These are phyloP conservation scores for Saitozyma podzolica DNA, from an alignment of 768 basidiomycete genomes.

Conservation along the genomic window DNA sequence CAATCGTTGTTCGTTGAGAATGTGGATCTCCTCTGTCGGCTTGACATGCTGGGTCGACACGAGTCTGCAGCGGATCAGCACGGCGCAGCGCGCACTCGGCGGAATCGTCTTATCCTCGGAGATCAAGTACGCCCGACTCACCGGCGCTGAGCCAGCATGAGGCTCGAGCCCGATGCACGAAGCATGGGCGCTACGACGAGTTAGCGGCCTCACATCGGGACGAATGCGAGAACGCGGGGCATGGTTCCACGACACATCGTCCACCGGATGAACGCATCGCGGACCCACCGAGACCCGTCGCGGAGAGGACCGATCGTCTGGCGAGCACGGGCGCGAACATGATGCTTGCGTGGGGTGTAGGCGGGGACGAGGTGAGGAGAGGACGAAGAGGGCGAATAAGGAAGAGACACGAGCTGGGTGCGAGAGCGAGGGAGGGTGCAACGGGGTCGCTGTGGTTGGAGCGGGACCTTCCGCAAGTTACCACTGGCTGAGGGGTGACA, in stretches of 20 bases:
- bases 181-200: constrained; percentile 22
- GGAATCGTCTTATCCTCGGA: neutral
- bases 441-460: constrained; percentile 8
- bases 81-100: neutral
- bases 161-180: constrained; percentile 23
- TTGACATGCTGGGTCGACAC: constrained; percentile 45
- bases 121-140: constrained; percentile 1
- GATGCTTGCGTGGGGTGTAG: neutral
- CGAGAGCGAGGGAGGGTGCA: neutral
- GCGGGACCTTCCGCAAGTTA: no score
- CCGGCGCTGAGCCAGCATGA: constrained; percentile 27
- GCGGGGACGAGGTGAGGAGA: no score
- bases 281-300: constrained; percentile 12
- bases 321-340: constrained; percentile 12
- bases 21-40: constrained; percentile 53
- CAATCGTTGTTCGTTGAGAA: constrained; percentile 84
- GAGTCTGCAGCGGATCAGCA: constrained; percentile 26
- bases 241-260: neutral
- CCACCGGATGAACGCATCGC: neutral
- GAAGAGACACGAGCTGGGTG: no score
- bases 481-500: no score
- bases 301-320: constrained; percentile 10
- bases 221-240: neutral
- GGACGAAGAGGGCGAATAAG: no score
- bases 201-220: no score